phyloP scores from a whole-genome alignment of 1,284 basidiomycete genomes.

The Exobasidium cylindrosporum region DNA sequence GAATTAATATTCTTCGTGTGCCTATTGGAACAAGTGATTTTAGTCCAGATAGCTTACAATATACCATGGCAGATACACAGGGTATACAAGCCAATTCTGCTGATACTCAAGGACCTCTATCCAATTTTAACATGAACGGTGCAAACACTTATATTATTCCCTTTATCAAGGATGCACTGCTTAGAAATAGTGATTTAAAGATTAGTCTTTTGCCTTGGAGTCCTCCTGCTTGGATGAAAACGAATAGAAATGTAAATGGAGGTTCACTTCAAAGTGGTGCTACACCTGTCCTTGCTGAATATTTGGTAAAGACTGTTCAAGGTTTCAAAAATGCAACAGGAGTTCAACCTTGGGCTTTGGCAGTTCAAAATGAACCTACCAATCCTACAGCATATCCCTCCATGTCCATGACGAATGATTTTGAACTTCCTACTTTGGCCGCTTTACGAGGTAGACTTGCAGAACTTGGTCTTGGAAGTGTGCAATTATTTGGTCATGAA shows the following conservation, averaged over 20 bases:
- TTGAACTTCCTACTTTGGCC: constrained; percentile 20
- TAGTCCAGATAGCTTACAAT: constrained; percentile 16
- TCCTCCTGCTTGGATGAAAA: constrained; percentile 43
- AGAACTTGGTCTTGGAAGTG: constrained; percentile 3
- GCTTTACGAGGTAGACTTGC: constrained; percentile 24
- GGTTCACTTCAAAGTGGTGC: constrained; percentile 27
- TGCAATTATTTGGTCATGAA: constrained; percentile 40
- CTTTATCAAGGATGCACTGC: constrained; percentile 27
- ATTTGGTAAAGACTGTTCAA: constrained; percentile 27
- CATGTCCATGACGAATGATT: constrained; percentile 25
- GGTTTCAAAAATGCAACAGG: constrained; percentile 20
- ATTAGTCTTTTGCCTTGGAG: constrained; percentile 34
- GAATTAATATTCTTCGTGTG: constrained; percentile 26
- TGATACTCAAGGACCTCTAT: constrained; percentile 13
- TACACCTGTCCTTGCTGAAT: constrained; percentile 25
- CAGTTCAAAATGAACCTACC: constrained; percentile 42
- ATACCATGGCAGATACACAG: constrained; percentile 15
- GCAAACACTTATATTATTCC: constrained; percentile 35
- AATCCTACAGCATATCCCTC: constrained; percentile 28
- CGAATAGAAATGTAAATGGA: constrained; percentile 28
- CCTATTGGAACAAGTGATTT: constrained; percentile 37
- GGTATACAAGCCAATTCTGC: constrained; percentile 10
- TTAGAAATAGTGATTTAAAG: constrained; percentile 30
- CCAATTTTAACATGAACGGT: constrained; percentile 20
- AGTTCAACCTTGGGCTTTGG: constrained; percentile 33